Evolutionary conservation across 129 eudicot species (phyloP), one percentile per base, ranked within the genome.

Genomic region (Helichrysum umbraculigerum): DNA sequence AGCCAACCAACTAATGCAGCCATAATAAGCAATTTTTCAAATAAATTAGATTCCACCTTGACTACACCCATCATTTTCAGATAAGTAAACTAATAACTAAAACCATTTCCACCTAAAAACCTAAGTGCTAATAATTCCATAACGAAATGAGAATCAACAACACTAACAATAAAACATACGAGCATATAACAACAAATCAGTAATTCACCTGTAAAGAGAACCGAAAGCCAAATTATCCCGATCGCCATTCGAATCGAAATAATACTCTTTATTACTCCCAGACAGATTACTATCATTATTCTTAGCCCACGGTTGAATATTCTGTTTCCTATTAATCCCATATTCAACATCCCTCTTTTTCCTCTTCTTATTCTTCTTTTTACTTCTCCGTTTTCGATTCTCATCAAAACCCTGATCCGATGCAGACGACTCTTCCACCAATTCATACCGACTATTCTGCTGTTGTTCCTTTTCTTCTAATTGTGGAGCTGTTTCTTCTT

Each of bases 141-240:
- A 35, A 8, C 6, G 37, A 34, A 35, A 2, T 35, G 41, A 50
- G 2, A 10, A 50, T 12, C 56, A 50, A 71, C 32, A 59, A 4
- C 64, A 71, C 57, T 33, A 32, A 16, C 56, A 57, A 21, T 19
- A 59, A 75, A 74, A 68, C 19, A 29, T 68, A 25, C 28, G 28
- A 25, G 28, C 1, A 15, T 12, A 30, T 12, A 10, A 33, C 2
- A 41, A 68, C 0, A 51, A 77, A 59, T 47, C 12, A 71, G 30
- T 4, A 62, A 16, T 14, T 51, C 41, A 85, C 98, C 91, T 94
- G 89, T 94, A 94, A 63, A 94, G 85, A 80, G 76, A 85, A 5
- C 97, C 98, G 15, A 94, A 94, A 41, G 96, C 98, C 83, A 94
- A 77, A 83, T 94, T 94, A 79, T 94, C 98, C 1, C 86, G 96